A percentile compares a stretch with the other conserved stretches of the same genome.
phyloP scores from a whole-genome alignment of 768 basidiomycete species.

The Phaeotremella fagi region DNA sequence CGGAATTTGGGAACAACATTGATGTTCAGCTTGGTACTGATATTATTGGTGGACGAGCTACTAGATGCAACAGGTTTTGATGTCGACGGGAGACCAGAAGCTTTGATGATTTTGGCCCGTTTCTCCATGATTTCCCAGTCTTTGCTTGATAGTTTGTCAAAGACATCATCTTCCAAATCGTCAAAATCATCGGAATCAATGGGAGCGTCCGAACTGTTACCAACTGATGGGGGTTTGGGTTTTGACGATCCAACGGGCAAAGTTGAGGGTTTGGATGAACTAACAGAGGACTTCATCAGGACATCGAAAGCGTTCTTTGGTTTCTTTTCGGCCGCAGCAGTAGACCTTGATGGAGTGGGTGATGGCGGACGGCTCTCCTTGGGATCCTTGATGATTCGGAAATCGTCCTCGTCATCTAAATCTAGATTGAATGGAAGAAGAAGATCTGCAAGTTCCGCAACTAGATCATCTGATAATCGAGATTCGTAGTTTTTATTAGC shows the following conservation, averaged over 20 bases:
- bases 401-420: slow-evolving; percentile 57
- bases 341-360: slow-evolving; percentile 1
- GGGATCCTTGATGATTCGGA: slow-evolving; percentile 53
- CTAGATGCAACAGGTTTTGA: background rate
- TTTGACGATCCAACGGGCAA: background rate
- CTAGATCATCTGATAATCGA: slow-evolving; percentile 50
- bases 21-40: slow-evolving; percentile 26
- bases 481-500: slow-evolving; percentile 31
- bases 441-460: slow-evolving; percentile 63
- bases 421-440: slow-evolving; percentile 56
- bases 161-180: slow-evolving; percentile 39
- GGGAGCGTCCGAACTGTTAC: too few relatives aligned
- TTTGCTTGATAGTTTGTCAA: slow-evolving; percentile 21
- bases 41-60: background rate
- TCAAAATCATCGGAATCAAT: slow-evolving; percentile 32
- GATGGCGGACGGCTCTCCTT: too few relatives aligned
- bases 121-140: slow-evolving; percentile 40
- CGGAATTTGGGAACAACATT: slow-evolving; percentile 31
- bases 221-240: background rate
- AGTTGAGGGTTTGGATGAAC: background rate
- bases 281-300: slow-evolving; percentile 40
- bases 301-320: slow-evolving; percentile 41
- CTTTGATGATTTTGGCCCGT: slow-evolving; percentile 13
- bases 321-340: slow-evolving; percentile 7
- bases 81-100: slow-evolving; percentile 6